Conservation (phyloP, 75 land plant species). For the Sequoiadendron giganteum region DNA sequence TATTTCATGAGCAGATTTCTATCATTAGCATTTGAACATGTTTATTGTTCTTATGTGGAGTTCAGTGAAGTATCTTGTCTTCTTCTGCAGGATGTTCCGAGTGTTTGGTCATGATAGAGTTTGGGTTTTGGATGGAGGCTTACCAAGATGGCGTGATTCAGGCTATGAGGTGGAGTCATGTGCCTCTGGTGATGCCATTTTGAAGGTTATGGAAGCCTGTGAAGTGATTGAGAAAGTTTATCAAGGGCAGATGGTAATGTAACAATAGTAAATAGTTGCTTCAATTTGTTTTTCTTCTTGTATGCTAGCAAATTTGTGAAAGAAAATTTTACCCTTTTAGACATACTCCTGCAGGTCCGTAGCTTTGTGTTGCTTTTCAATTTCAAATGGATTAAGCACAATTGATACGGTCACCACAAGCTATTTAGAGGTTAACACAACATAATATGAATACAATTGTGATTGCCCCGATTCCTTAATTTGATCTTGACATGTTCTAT, state of each 20-base stretch:
- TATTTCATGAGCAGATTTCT: neutral
- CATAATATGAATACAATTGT: too few species aligned
- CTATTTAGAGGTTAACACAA: neutral
- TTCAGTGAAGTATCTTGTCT: neutral
- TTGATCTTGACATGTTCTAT: too few species aligned
- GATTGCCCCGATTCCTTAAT: too few species aligned
- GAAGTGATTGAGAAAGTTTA: constrained; percentile 85
- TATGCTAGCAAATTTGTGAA: neutral
- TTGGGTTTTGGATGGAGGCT: constrained; percentile 95
- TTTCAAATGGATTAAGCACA: neutral
- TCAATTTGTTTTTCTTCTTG: neutral
- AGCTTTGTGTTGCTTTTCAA: neutral
- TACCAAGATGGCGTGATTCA: constrained; percentile 82
- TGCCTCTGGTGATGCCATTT: constrained; percentile 71
- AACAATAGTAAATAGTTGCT: neutral
- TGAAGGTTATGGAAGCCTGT: constrained; percentile 78
- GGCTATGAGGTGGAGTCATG: constrained; percentile 86
- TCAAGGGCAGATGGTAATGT: constrained; percentile 58
- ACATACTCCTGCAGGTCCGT: too few species aligned
- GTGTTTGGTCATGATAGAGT: constrained; percentile 95
- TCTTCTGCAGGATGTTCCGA: constrained; percentile 86
- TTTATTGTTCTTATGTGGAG: neutral
- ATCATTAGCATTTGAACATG: neutral
- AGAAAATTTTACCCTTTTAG: neutral
- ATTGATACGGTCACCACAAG: too few species aligned